phyloP scores from a whole-genome alignment of 2,329 filamentous ascomycete genomes.

The Lachnellula subtilissima region DNA sequence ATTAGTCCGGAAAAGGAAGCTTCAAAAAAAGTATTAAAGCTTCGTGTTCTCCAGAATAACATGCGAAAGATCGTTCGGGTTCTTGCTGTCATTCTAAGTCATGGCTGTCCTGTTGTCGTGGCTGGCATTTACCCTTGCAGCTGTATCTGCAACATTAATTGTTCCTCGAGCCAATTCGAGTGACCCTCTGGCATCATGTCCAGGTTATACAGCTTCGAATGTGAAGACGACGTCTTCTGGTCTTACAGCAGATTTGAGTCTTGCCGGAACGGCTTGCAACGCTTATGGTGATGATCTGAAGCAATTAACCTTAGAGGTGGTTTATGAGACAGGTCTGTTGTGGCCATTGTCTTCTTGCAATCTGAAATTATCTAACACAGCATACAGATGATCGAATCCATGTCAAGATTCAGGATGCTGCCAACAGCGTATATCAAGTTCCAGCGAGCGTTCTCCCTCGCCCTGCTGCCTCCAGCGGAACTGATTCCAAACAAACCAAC shows the following conservation, averaged over 20 bases:
- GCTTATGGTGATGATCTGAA: slow-evolving; percentile 71
- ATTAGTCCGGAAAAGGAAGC: background rate
- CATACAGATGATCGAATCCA: slow-evolving; percentile 52
- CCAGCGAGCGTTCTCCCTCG: slow-evolving; percentile 53
- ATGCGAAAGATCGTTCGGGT: background rate
- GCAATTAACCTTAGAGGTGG: slow-evolving; percentile 52
- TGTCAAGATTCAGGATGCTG: slow-evolving; percentile 57
- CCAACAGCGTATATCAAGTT: slow-evolving; percentile 57
- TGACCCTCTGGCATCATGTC: slow-evolving; percentile 42
- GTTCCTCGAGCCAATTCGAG: slow-evolving; percentile 1
- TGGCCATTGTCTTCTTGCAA: background rate
- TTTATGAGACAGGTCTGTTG: slow-evolving; percentile 49
- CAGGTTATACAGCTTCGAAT: slow-evolving; percentile 62
- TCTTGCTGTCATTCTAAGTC: background rate
- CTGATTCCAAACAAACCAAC: slow-evolving; percentile 33
- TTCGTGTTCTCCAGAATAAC: background rate
- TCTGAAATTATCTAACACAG: background rate
- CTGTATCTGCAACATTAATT: slow-evolving; percentile 10
- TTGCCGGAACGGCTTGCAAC: slow-evolving; percentile 69
- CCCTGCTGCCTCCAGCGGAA: slow-evolving; percentile 36
- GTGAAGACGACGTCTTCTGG: slow-evolving; percentile 47
- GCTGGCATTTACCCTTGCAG: slow-evolving; percentile 9
- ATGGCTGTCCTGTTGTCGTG: slow-evolving; percentile 17
- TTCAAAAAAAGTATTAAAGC: background rate
- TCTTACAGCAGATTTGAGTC: slow-evolving; percentile 62